Evolutionary conservation across 2,329 filamentous ascomycete species (phyloP).

Genomic region (Sporothrix brunneoviolacea): DNA sequence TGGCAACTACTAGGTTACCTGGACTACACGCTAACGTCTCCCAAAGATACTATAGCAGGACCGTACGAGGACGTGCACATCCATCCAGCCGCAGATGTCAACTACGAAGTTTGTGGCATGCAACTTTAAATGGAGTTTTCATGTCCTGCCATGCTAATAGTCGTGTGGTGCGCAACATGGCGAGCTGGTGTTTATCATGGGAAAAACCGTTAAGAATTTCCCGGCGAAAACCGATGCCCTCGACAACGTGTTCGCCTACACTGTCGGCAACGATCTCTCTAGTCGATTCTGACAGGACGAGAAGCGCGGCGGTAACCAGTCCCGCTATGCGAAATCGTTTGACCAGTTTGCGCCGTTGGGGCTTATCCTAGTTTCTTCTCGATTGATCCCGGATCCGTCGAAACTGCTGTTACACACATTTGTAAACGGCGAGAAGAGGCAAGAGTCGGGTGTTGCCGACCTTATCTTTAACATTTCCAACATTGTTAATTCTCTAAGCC

Average conservation of each 20-base stretch:
- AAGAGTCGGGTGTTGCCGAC: constrained; percentile 35
- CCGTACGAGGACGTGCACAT: constrained; percentile 22
- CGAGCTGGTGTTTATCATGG: constrained; percentile 44
- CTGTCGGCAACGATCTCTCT: constrained; percentile 47
- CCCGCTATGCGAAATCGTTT: constrained; percentile 44
- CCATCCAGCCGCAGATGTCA: too few relatives aligned
- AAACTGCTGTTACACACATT: constrained; percentile 24
- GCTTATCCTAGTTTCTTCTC: constrained; percentile 27
- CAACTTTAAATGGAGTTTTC: too few relatives aligned
- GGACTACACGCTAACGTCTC: constrained; percentile 20
- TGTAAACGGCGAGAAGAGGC: constrained; percentile 41
- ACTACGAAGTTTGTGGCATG: too few relatives aligned
- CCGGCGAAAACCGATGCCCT: constrained; percentile 38
- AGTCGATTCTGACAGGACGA: constrained; percentile 45
- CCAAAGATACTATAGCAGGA: constrained; percentile 18
- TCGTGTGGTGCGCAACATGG: constrained; percentile 35
- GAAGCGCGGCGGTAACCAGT: constrained; percentile 30
- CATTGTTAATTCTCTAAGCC: constrained; percentile 34
- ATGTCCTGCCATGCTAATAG: too few relatives aligned
- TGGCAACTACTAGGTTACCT: constrained; percentile 24
- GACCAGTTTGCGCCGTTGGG: constrained; percentile 48
- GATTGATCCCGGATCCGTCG: constrained; percentile 22
- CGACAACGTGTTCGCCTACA: constrained; percentile 50
- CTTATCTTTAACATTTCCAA: constrained; percentile 37
- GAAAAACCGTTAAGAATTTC: constrained; percentile 41